phyloP scores from a whole-genome alignment of 106 monocot genomes.

The Hemerocallis citrina region DNA sequence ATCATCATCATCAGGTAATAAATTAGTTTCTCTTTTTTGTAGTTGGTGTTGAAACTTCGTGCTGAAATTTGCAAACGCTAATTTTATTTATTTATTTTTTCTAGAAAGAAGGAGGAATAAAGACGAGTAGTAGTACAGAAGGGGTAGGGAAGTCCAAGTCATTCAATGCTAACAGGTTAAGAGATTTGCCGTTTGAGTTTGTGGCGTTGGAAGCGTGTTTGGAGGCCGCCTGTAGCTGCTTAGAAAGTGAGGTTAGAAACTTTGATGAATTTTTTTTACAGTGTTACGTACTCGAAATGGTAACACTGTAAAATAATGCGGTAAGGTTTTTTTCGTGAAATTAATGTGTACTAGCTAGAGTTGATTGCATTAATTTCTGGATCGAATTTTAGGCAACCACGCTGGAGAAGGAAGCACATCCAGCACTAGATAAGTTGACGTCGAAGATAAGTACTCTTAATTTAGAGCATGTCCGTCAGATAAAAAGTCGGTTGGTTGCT shows the following conservation, averaged over 20 bases:
- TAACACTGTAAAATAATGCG: too few relatives aligned
- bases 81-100: background rate
- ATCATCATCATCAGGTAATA: background rate
- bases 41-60: background rate
- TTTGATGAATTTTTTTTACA: background rate
- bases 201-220: conserved; percentile 61
- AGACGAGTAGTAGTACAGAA: background rate
- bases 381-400: conserved; percentile 30
- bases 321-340: background rate
- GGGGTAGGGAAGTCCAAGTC: conserved; percentile 1
- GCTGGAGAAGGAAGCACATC: conserved; percentile 78
- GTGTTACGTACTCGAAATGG: background rate
- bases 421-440: conserved; percentile 65
- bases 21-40: background rate
- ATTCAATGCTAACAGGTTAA: conserved; percentile 1
- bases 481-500: conserved; percentile 67
- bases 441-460: conserved; percentile 81
- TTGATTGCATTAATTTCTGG: background rate
- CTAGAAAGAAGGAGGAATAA: background rate
- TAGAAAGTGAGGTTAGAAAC: conserved; percentile 49
- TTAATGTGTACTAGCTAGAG: too few relatives aligned
- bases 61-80: background rate
- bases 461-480: conserved; percentile 72
- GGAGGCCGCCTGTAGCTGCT: conserved; percentile 64
- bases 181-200: conserved; percentile 60